Percentiles rank a stretch among this genome's conserved stretches.
Conservation (phyloP, 495 filamentous ascomycete genomes). For the Penicillium fimorum region DNA sequence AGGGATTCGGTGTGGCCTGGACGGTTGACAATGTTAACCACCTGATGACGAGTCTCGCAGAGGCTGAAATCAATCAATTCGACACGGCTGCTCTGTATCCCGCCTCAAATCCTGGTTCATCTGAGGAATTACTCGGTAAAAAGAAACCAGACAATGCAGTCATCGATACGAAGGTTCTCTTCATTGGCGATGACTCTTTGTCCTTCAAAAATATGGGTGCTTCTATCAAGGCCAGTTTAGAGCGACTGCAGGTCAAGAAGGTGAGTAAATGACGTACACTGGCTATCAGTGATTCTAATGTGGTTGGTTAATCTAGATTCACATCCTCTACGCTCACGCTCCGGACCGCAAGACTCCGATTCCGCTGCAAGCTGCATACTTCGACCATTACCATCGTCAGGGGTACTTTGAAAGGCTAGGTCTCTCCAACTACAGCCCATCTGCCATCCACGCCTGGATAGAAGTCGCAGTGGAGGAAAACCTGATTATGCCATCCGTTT, state of each 20-base stretch:
- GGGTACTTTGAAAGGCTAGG: slow-evolving; percentile 14
- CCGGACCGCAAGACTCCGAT: slow-evolving; percentile 15
- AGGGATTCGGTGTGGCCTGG: slow-evolving; percentile 18
- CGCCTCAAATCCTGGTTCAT: slow-evolving; percentile 11
- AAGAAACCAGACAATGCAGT: slow-evolving; percentile 4
- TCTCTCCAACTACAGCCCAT: slow-evolving; percentile 19
- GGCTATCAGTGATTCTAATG: neutral
- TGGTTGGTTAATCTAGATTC: slow-evolving; percentile 1
- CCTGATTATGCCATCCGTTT: slow-evolving; percentile 15
- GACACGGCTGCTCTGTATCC: slow-evolving; percentile 21
- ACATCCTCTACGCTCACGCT: slow-evolving; percentile 18
- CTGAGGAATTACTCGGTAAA: slow-evolving; percentile 13
- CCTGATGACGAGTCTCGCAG: slow-evolving; percentile 9
- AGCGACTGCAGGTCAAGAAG: slow-evolving; percentile 11
- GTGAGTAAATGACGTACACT: neutral
- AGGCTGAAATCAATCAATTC: slow-evolving; percentile 14
- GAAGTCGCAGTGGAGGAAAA: slow-evolving; percentile 7
- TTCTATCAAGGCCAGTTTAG: slow-evolving; percentile 13
- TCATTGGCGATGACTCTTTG: slow-evolving; percentile 10
- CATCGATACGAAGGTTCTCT: slow-evolving; percentile 21
- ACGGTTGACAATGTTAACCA: slow-evolving; percentile 7
- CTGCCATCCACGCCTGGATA: slow-evolving; percentile 8
- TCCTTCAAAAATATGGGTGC: slow-evolving; percentile 13
- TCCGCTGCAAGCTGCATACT: slow-evolving; percentile 18
- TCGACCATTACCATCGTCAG: slow-evolving; percentile 11